Evolutionary conservation across 495 filamentous ascomycete genomes (phyloP).

Genomic region (Terfezia claveryi): DNA sequence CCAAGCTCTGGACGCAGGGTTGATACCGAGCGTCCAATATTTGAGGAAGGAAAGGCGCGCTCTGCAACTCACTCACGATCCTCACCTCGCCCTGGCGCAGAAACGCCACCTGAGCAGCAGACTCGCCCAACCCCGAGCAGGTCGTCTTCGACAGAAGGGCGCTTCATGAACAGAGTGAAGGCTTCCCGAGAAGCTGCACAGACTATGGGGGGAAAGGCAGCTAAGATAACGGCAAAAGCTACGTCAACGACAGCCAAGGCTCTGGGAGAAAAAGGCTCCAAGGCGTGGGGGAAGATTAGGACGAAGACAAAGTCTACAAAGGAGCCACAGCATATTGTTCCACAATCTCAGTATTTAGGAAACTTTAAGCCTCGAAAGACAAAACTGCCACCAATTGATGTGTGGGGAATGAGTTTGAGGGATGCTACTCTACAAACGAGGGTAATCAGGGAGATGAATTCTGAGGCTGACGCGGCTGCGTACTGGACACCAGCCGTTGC

Average conservation of each 20-base stretch:
- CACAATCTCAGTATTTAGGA: conserved; percentile 3
- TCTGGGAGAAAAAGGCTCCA: conserved; percentile 15
- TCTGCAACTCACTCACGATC: neutral
- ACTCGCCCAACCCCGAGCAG: conserved; percentile 12
- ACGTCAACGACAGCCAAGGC: neutral
- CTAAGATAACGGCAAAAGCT: conserved; percentile 5
- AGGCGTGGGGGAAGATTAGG: conserved; percentile 19
- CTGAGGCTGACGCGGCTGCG: conserved; percentile 11
- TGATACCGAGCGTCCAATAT: neutral
- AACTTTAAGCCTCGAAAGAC: conserved; percentile 8
- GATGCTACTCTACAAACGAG: conserved; percentile 16
- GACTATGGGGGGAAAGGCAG: conserved; percentile 14
- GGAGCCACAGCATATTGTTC: neutral
- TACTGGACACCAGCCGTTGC: conserved; percentile 20
- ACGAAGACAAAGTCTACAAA: conserved; percentile 10
- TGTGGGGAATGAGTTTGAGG: conserved; percentile 17
- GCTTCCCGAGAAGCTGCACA: conserved; percentile 15
- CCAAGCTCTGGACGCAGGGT: neutral
- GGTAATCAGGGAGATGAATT: conserved; percentile 15
- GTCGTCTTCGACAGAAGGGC: conserved; percentile 15
- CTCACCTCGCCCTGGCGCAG: neutral
- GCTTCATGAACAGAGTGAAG: conserved; percentile 17
- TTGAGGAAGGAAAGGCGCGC: neutral
- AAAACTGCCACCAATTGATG: conserved; percentile 17
- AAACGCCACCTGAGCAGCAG: conserved; percentile 10